Evolutionary conservation across 176 grass and related monocot species (phyloP), one percentile per base, ranked within the genome.

Genomic region (Triticum turgidum): DNA sequence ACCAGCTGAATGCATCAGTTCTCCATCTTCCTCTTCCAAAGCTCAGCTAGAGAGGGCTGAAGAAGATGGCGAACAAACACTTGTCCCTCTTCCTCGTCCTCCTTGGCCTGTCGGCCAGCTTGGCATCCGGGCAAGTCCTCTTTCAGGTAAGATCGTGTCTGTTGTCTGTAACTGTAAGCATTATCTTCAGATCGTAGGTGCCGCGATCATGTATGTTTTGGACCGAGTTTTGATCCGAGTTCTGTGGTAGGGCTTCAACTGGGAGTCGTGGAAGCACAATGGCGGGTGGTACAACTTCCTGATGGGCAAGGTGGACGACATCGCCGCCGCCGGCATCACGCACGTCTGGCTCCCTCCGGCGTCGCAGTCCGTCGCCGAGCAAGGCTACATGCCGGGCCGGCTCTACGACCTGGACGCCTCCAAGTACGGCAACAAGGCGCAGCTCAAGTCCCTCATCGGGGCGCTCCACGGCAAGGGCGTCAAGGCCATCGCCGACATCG

Each of bases 401-500:
- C 70, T 73, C 0, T 73, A 73, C 11, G 70, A 73, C 39, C n/a
- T 73, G 38, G 39, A 73, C 70, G 39, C 70, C 2, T 73, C 8
- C 39, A 73, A 73, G 70, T 73, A 73, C 39, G 70, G 70, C 39
- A 73, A 73, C 70, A 6, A 73, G 70, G 70, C 70, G 39, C 70
- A 73, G 70, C 70, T 73, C 39, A 73, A 45, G 39, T 11, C 88
- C 3, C 73, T 97, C 82, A 97, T 97, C 83, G 47, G 62, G 21
- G 88, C 80, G 37, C 94, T 97, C 66, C 88, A 87, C 52, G 20
- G 14, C 52, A 94, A 88, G 80, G 88, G 86, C 34, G 89, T 97
- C 56, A 92, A 87, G 87, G 91, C 84, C 72, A 87, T 97, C 80
- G 95, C 95, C 22, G 95, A 97, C 89, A 91, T 94, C 73, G 95